These are phyloP conservation scores for Tripterygium wilfordii DNA, from an alignment of 177 flowering plant genomes.

Conservation along the genomic window DNA sequence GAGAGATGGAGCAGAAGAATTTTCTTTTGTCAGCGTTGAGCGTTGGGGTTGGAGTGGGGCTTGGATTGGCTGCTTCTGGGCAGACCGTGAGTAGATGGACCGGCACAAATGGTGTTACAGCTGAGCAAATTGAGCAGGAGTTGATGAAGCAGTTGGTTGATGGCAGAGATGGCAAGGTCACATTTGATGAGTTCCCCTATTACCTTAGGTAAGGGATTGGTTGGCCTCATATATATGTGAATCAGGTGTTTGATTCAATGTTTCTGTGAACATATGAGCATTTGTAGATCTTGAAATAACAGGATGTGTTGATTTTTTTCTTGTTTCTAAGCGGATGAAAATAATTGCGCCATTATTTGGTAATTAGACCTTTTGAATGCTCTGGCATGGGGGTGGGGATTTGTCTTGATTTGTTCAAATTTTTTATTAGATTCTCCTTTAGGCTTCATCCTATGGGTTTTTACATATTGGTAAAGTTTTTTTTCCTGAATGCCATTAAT, in stretches of 20 bases:
- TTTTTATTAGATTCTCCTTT: not conserved
- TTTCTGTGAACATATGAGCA: not conserved
- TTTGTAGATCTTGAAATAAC: not conserved
- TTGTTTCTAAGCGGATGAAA: not conserved
- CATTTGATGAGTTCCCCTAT: conserved; percentile 59
- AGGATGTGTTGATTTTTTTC: not conserved
- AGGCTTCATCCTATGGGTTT: too few relatives aligned
- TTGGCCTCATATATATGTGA: not conserved
- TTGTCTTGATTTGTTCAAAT: too few relatives aligned
- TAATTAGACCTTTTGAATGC: not conserved
- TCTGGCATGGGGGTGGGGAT: conserved; percentile 3
- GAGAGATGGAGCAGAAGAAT: conserved; percentile 59
- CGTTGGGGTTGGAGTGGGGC: conserved; percentile 58
- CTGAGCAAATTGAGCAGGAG: conserved; percentile 47
- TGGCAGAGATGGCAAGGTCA: conserved; percentile 39
- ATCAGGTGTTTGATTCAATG: not conserved
- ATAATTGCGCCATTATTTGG: not conserved
- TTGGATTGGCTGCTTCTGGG: conserved; percentile 60
- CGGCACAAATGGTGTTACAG: conserved; percentile 22
- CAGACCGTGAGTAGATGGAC: conserved; percentile 42
- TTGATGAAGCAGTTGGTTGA: conserved; percentile 35
- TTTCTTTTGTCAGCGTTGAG: conserved; percentile 56
- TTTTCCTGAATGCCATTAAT: not conserved
- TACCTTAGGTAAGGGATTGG: conserved; percentile 33
- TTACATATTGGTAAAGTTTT: not conserved